Conservation (phyloP, 768 basidiomycete genomes). For the Leccinum uliginosum region DNA sequence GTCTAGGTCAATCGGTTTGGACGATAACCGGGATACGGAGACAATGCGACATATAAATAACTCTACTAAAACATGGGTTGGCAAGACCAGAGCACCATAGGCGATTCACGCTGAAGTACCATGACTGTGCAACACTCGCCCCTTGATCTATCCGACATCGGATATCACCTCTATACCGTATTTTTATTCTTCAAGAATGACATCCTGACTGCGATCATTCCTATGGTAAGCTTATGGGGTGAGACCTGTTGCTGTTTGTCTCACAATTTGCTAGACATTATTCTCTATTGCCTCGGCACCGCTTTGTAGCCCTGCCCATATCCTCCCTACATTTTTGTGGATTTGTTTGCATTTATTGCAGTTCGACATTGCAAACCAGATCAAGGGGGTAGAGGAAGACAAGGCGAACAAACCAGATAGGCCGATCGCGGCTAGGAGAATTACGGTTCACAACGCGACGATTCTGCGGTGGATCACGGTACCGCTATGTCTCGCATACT, state of each 20-base stretch:
- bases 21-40: background rate
- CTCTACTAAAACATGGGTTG: background rate
- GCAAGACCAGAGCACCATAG: background rate
- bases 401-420: slow-evolving; percentile 41
- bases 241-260: background rate
- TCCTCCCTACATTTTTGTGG: slow-evolving; percentile 36
- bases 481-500: slow-evolving; percentile 33
- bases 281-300: slow-evolving; percentile 25
- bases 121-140: slow-evolving; percentile 16
- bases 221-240: slow-evolving; percentile 42
- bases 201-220: slow-evolving; percentile 41
- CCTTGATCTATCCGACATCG: slow-evolving; percentile 4
- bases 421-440: slow-evolving; percentile 41
- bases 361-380: slow-evolving; percentile 30
- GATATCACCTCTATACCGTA: slow-evolving; percentile 23
- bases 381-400: slow-evolving; percentile 33
- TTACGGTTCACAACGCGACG: slow-evolving; percentile 32
- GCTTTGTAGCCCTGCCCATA: slow-evolving; percentile 7
- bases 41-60: background rate
- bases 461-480: slow-evolving; percentile 35
- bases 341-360: slow-evolving; percentile 43
- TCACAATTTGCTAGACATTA: background rate
- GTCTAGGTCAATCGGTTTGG: background rate
- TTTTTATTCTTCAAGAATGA: slow-evolving; percentile 45
- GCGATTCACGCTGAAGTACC: background rate